Percentiles rank a stretch among this genome's conserved stretches.
Evolutionary conservation across 129 eudicot genomes (phyloP).

Genomic region (Mikania micrantha): DNA sequence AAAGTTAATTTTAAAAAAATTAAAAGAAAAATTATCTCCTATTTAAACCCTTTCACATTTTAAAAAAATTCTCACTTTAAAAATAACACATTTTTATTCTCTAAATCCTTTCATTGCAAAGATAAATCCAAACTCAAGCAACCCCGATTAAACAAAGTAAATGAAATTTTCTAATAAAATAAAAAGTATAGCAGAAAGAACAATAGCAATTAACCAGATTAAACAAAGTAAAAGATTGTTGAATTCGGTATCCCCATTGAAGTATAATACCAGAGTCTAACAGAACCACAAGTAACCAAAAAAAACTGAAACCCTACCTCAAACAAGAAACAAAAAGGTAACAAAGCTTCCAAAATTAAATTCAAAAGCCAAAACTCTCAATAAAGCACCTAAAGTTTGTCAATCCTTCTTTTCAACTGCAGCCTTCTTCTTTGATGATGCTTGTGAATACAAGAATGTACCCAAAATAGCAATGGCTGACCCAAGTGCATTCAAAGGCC

Average conservation of each 20-base stretch:
- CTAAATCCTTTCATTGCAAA: too few relatives aligned
- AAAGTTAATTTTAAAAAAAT: too few relatives aligned
- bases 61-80: too few relatives aligned
- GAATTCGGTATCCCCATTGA: slow-evolving; percentile 19
- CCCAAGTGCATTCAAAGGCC: slow-evolving; percentile 95
- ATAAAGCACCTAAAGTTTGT: slow-evolving; percentile 11
- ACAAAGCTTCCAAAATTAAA: slow-evolving; percentile 16
- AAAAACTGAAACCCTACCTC: slow-evolving; percentile 19
- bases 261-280: slow-evolving; percentile 26
- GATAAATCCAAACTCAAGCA: too few relatives aligned
- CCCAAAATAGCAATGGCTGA: slow-evolving; percentile 94
- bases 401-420: slow-evolving; percentile 59
- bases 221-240: slow-evolving; percentile 15
- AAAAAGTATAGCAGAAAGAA: too few relatives aligned
- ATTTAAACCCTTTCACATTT: too few relatives aligned
- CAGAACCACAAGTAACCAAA: slow-evolving; percentile 10
- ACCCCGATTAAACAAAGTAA: too few relatives aligned
- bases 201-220: slow-evolving; percentile 8
- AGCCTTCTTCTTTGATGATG: slow-evolving; percentile 66
- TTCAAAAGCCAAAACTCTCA: slow-evolving; percentile 13
- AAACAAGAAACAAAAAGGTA: slow-evolving; percentile 11
- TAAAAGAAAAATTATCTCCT: too few relatives aligned
- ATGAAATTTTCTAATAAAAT: too few relatives aligned
- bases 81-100: too few relatives aligned
- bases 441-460: slow-evolving; percentile 96